phyloP scores from a whole-genome alignment of 257 asterid species.

The Solanum piurae region DNA sequence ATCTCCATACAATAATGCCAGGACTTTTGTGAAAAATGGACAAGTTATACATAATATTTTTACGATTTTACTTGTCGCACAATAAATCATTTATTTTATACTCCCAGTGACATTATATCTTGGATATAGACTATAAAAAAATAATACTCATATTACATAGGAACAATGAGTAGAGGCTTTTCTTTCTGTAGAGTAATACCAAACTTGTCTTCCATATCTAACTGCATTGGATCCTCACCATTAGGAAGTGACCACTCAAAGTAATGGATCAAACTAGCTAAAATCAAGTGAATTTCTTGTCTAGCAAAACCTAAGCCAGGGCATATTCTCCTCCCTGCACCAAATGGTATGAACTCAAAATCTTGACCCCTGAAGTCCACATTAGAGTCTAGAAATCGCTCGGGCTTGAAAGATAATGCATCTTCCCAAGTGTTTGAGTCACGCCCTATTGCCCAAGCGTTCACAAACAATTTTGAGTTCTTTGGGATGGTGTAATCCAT shows the following conservation, averaged over 20 bases:
- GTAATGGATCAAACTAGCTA: constrained; percentile 15
- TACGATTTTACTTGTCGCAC: no score
- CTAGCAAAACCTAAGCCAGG: constrained; percentile 33
- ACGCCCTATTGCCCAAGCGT: constrained; percentile 30
- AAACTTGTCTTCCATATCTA: constrained; percentile 16
- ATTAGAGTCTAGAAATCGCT: constrained; percentile 14
- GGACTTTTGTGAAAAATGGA: no score
- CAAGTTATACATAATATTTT: no score
- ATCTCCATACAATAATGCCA: no score
- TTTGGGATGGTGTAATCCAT: constrained; percentile 26
- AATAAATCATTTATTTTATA: no score
- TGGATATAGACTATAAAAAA: not conserved
- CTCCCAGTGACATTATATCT: no score
- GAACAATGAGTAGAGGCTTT: constrained; percentile 1
- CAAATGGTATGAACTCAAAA: constrained; percentile 33
- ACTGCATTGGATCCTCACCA: not conserved
- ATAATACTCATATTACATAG: not conserved
- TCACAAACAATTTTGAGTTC: constrained; percentile 14
- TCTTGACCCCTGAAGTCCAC: constrained; percentile 31
- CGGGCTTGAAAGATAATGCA: constrained; percentile 21
- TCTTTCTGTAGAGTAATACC: constrained; percentile 11
- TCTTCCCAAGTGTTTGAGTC: constrained; percentile 27
- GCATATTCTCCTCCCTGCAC: constrained; percentile 41
- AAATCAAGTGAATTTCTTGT: constrained; percentile 9
- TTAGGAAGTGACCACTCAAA: constrained; percentile 22